Evolutionary conservation across 768 basidiomycete genomes (phyloP), one percentile per base, ranked within the genome.

Genomic region (Termitomyces sp.): DNA sequence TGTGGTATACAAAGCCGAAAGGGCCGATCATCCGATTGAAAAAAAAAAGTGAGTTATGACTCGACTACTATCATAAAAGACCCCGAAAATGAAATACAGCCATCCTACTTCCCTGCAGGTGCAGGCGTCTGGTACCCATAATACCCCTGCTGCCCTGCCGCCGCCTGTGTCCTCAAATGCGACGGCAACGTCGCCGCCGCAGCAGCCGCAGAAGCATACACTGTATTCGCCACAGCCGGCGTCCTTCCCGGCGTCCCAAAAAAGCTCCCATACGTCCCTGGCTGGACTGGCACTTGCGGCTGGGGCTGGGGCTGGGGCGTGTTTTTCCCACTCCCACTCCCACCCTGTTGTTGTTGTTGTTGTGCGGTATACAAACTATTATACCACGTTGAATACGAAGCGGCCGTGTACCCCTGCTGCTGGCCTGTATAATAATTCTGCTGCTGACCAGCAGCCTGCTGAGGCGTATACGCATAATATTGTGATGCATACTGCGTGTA

Each of bases 291-390:
- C n/a, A n/a, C n/a, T n/a, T n/a, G n/a, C n/a, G n/a, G n/a, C n/a
- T 40, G 39, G 15, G 16, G 39, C 16, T 42, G 65, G 0, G 80
- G 75, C 55, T 82, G 80, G 5, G 82, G 81, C 5, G 81, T 81
- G n/a, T 74, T 77, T 24, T 73, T 74, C 40, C 77, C 79, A 1
- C 78, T 71, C 7, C 68, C 48, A 9, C 59, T 58, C 22, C 59
- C 39, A 8, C n/a, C 3, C n/a, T n/a, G n/a, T 16, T 61, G 61
- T 15, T 51, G 52, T 20, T 53, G 64, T 24, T 55, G 33, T 59
- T 39, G 75, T 18, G 67, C 64, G 36, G 64, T 60, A 59, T 76
- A 76, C 24, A 49, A 5, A 49, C 75, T 73, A 7, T 67, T 71
- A 57, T 76, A 75, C 71, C 74, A 74, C 20, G 63, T 69, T 50